Percentiles rank a stretch among this genome's conserved stretches.
These are phyloP conservation scores for Lipomyces orientalis DNA, from an alignment of 805 yeast genomes.

Conservation along the genomic window DNA sequence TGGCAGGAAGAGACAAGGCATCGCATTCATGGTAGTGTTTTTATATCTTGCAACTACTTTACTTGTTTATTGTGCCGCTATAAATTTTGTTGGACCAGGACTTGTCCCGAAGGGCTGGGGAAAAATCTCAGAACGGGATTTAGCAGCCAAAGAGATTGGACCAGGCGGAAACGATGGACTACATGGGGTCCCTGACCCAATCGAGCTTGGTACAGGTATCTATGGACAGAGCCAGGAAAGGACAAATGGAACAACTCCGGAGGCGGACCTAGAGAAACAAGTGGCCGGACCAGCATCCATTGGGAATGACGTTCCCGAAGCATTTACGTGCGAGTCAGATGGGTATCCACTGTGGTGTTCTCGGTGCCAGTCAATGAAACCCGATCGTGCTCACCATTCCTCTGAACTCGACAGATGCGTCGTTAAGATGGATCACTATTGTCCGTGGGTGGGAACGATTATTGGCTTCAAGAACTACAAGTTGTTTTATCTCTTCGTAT, in stretches of 20 bases:
- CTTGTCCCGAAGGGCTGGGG: slow-evolving; percentile 48
- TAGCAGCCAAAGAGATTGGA: not conserved
- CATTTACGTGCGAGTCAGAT: slow-evolving; percentile 68
- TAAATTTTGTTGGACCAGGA: slow-evolving; percentile 66
- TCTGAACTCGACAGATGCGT: slow-evolving; percentile 61
- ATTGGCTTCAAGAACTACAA: slow-evolving; percentile 73
- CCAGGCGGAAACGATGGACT: slow-evolving; percentile 31
- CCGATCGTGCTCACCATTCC: slow-evolving; percentile 75
- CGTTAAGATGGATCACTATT: slow-evolving; percentile 81
- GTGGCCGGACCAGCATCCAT: not conserved
- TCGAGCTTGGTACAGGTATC: slow-evolving; percentile 6
- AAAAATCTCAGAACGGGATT: slow-evolving; percentile 39
- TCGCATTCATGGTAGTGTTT: slow-evolving; percentile 48
- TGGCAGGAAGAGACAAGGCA: slow-evolving; percentile 46
- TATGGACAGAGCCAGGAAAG: slow-evolving; percentile 1
- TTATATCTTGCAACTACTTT: slow-evolving; percentile 42
- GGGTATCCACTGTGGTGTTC: slow-evolving; percentile 84
- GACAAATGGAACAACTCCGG: not conserved
- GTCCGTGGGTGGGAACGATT: slow-evolving; percentile 75
- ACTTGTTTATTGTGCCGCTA: slow-evolving; percentile 52
- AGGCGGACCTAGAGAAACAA: not conserved
- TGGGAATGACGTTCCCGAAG: slow-evolving; percentile 55
- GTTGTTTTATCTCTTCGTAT: slow-evolving; percentile 57
- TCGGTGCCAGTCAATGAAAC: slow-evolving; percentile 66
- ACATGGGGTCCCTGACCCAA: not conserved